A percentile compares a stretch with the other conserved stretches of the same genome.
These are phyloP conservation scores for Zymoseptoria pseudotritici DNA, from an alignment of 2,329 filamentous ascomycete genomes.

Conservation along the genomic window DNA sequence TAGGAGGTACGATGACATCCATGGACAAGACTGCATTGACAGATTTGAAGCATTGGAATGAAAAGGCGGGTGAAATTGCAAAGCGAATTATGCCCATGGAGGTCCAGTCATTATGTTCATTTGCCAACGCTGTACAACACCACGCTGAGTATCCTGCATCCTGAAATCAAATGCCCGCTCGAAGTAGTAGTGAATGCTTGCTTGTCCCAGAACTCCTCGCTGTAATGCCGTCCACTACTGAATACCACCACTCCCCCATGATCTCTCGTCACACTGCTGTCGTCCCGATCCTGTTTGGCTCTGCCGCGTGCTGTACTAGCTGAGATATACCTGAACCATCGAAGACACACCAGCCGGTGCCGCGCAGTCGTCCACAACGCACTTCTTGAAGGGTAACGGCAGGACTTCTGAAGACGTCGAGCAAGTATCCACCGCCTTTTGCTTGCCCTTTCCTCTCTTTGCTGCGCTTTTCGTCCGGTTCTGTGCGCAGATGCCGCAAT, in stretches of 20 bases:
- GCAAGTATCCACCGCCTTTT: conserved; percentile 25
- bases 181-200: neutral
- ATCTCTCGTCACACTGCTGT: neutral
- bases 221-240: neutral
- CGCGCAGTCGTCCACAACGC: conserved; percentile 39
- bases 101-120: neutral
- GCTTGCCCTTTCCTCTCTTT: conserved; percentile 29
- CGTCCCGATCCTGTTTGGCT: neutral
- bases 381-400: conserved; percentile 37
- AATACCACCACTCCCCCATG: neutral
- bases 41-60: too few species aligned
- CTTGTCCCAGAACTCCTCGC: neutral
- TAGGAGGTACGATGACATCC: neutral
- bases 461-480: conserved; percentile 26
- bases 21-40: neutral
- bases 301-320: conserved; percentile 12
- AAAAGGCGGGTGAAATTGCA: neutral
- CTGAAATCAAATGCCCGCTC: neutral
- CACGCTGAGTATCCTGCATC: neutral
- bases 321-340: conserved; percentile 24
- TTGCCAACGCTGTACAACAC: neutral
- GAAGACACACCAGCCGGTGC: conserved; percentile 7
- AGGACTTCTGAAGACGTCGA: conserved; percentile 4
- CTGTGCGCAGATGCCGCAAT: conserved; percentile 46
- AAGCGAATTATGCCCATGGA: neutral